A percentile compares a stretch with the other conserved stretches of the same genome.
phyloP scores from a whole-genome alignment of 129 eudicot species.

The Helianthus tuberosus region DNA sequence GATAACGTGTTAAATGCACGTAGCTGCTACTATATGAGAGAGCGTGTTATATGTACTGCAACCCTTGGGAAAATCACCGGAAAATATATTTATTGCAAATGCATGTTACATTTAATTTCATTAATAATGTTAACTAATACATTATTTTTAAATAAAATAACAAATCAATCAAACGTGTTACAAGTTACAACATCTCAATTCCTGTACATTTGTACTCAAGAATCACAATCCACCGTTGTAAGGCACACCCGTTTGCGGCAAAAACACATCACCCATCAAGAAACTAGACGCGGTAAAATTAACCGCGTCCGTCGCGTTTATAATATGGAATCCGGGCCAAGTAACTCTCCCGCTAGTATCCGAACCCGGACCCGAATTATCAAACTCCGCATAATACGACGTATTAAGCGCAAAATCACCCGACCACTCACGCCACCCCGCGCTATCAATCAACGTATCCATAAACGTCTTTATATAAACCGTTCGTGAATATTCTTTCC shows the following conservation, averaged over 20 bases:
- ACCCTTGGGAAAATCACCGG: no score
- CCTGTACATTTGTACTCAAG: slow-evolving; percentile 13
- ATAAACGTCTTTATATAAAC: slow-evolving; percentile 62
- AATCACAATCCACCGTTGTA: slow-evolving; percentile 48
- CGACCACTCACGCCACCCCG: slow-evolving; percentile 81
- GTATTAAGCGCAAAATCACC: slow-evolving; percentile 83
- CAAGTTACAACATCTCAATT: slow-evolving; percentile 2
- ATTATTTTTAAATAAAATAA: slow-evolving; percentile 9
- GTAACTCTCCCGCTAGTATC: slow-evolving; percentile 54
- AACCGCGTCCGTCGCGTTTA: slow-evolving; percentile 66
- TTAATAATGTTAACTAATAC: background rate
- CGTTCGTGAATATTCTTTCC: slow-evolving; percentile 85
- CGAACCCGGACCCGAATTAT: slow-evolving; percentile 76
- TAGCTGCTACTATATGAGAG: no score
- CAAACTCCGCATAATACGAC: slow-evolving; percentile 77
- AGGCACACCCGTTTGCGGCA: slow-evolving; percentile 75
- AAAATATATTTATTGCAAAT: no score
- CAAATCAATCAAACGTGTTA: slow-evolving; percentile 17
- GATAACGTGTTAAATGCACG: no score
- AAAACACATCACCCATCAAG: slow-evolving; percentile 66
- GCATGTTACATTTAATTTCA: no score
- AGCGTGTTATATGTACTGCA: no score
- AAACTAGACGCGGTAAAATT: slow-evolving; percentile 64
- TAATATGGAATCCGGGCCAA: slow-evolving; percentile 72
- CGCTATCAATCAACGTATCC: slow-evolving; percentile 44